Conservation (phyloP, 148 eudicot species). For the Tetragonia tetragonoides region DNA sequence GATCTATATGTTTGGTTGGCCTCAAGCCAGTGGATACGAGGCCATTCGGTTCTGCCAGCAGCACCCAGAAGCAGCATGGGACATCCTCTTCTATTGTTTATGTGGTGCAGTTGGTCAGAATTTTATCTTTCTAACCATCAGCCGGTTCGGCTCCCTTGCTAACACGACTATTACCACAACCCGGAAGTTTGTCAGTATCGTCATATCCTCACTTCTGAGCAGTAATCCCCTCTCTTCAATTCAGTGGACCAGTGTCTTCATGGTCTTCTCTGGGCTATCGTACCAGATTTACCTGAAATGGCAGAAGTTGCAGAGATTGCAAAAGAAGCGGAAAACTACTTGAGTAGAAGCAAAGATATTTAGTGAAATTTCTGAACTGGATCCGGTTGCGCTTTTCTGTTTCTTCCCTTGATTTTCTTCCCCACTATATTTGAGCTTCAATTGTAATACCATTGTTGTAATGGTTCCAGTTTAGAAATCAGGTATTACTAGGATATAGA, state of each 20-base stretch:
- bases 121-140: slow-evolving; percentile 87
- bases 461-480: slow-evolving; percentile 18
- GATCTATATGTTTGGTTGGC: slow-evolving; percentile 93
- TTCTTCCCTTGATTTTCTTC: neutral
- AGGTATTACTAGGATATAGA: slow-evolving; percentile 23
- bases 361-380: slow-evolving; percentile 3
- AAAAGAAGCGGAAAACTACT: slow-evolving; percentile 66
- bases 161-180: slow-evolving; percentile 99
- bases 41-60: slow-evolving; percentile 80
- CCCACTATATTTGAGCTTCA: neutral
- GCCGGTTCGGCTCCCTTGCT: slow-evolving; percentile 91
- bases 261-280: slow-evolving; percentile 91
- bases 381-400: neutral
- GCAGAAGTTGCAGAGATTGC: slow-evolving; percentile 70
- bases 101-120: slow-evolving; percentile 98
- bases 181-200: slow-evolving; percentile 91
- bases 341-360: slow-evolving; percentile 25
- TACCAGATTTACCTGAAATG: slow-evolving; percentile 96
- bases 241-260: slow-evolving; percentile 90
- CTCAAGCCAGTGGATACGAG: slow-evolving; percentile 82
- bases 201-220: slow-evolving; percentile 67
- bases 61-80: slow-evolving; percentile 98
- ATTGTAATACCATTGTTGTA: slow-evolving; percentile 9
- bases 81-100: slow-evolving; percentile 76
- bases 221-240: slow-evolving; percentile 79